These are phyloP conservation scores for Coffea canephora DNA, from an alignment of 257 asterid genomes.

Conservation along the genomic window DNA sequence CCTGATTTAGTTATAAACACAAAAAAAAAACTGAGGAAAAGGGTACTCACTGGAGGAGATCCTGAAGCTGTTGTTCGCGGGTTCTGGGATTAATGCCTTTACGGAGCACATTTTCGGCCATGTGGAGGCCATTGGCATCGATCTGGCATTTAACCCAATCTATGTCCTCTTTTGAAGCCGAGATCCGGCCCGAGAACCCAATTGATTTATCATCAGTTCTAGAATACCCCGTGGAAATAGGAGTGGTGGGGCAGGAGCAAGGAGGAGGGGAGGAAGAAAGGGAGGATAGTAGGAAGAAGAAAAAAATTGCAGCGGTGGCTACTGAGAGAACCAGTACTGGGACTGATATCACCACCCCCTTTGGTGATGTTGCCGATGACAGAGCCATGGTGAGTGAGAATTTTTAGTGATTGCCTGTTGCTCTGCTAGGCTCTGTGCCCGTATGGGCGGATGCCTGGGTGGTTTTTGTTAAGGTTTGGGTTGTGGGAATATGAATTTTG, in stretches of 20 bases:
- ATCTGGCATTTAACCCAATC: conserved; percentile 74
- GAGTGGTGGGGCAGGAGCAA: conserved; percentile 49
- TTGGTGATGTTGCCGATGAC: conserved; percentile 35
- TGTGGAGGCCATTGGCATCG: conserved; percentile 77
- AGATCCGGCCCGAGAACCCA: conserved; percentile 35
- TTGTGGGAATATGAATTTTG: too few relatives aligned
- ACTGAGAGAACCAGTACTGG: conserved; percentile 60
- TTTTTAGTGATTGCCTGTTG: too few relatives aligned
- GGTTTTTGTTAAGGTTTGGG: too few relatives aligned
- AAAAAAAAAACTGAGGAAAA: neutral
- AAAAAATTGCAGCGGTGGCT: conserved; percentile 43
- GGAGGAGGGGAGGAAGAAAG: conserved; percentile 42
- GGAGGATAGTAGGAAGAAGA: conserved; percentile 50
- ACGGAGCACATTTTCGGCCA: conserved; percentile 78
- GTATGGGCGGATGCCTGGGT: too few relatives aligned
- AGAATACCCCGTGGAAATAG: conserved; percentile 11
- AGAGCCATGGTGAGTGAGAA: conserved; percentile 20
- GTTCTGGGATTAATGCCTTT: conserved; percentile 98
- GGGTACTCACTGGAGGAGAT: conserved; percentile 45
- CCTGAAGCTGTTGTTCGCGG: conserved; percentile 86
- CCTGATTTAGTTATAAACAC: neutral
- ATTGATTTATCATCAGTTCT: neutral
- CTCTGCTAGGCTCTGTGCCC: too few relatives aligned
- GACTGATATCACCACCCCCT: conserved; percentile 70
- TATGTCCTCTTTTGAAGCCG: conserved; percentile 62